Percentiles rank a stretch among this genome's conserved stretches.
Evolutionary conservation across 1,139 yeast species (phyloP).

Genomic region (Kluyveromyces marxianus): DNA sequence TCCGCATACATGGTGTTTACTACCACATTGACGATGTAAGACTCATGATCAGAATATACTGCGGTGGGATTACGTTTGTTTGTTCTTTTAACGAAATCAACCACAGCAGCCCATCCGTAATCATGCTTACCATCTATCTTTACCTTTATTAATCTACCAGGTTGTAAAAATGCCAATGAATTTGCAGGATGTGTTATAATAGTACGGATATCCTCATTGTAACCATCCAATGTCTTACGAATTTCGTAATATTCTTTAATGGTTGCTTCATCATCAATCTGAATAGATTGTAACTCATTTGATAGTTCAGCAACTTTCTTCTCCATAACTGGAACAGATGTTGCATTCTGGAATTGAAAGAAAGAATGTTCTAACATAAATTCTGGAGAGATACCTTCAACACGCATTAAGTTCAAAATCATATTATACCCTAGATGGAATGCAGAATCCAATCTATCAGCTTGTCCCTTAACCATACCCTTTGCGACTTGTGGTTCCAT

Average conservation of each 20-base stretch:
- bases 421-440: conserved; percentile 95
- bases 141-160: conserved; percentile 78
- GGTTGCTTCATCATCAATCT: conserved; percentile 64
- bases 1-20: conserved; percentile 73
- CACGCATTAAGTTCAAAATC: conserved; percentile 92
- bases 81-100: conserved; percentile 63
- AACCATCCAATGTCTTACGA: conserved; percentile 59
- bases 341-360: conserved; percentile 89
- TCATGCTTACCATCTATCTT: conserved; percentile 42
- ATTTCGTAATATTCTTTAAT: conserved; percentile 80
- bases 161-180: conserved; percentile 71
- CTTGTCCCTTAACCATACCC: conserved; percentile 98
- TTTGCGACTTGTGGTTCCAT: conserved; percentile 99
- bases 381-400: conserved; percentile 97
- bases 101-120: conserved; percentile 95
- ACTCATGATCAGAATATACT: conserved; percentile 68
- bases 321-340: conserved; percentile 82
- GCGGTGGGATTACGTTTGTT: conserved; percentile 49
- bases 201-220: conserved; percentile 70
- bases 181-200: conserved; percentile 92
- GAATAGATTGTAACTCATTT: conserved; percentile 39
- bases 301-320: conserved; percentile 49
- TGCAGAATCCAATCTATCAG: conserved; percentile 92
- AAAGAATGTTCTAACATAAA: conserved; percentile 93
- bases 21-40: conserved; percentile 79